Evolutionary conservation across 192 early-diverging fungal species (phyloP).

Genomic region (Entomortierella lignicola): DNA sequence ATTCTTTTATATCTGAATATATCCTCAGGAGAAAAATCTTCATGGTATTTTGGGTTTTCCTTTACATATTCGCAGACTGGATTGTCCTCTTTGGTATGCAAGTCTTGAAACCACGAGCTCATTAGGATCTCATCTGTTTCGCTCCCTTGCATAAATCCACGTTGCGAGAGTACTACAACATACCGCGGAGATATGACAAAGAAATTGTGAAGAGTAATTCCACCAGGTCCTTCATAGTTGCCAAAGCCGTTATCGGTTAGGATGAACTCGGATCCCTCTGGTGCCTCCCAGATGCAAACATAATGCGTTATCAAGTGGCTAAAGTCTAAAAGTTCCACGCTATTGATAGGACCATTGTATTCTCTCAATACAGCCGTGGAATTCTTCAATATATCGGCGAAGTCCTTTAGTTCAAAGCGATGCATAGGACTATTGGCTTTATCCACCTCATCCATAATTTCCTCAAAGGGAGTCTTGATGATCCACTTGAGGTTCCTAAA

Average conservation of each 20-base stretch:
- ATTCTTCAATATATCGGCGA: too few species aligned
- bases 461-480: slow-evolving; percentile 25
- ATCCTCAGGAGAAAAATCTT: slow-evolving; percentile 5
- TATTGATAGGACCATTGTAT: slow-evolving; percentile 31
- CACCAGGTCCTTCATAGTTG: slow-evolving; percentile 32
- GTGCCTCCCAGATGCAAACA: slow-evolving; percentile 51
- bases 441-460: slow-evolving; percentile 2
- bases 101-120: slow-evolving; percentile 4
- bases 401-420: too few species aligned
- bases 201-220: slow-evolving; percentile 22
- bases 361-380: too few species aligned
- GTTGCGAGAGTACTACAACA: slow-evolving; percentile 29
- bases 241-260: slow-evolving; percentile 47
- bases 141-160: not conserved
- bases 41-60: not conserved
- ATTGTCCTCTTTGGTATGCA: slow-evolving; percentile 7
- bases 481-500: slow-evolving; percentile 50
- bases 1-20: slow-evolving; percentile 33
- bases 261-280: slow-evolving; percentile 53
- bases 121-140: not conserved
- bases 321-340: slow-evolving; percentile 14
- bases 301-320: not conserved
- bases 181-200: slow-evolving; percentile 53
- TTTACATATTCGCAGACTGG: slow-evolving; percentile 13
- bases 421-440: too few species aligned